Evolutionary conservation across 2,329 filamentous ascomycete species (phyloP).

Genomic region (Penicillium glabrum): DNA sequence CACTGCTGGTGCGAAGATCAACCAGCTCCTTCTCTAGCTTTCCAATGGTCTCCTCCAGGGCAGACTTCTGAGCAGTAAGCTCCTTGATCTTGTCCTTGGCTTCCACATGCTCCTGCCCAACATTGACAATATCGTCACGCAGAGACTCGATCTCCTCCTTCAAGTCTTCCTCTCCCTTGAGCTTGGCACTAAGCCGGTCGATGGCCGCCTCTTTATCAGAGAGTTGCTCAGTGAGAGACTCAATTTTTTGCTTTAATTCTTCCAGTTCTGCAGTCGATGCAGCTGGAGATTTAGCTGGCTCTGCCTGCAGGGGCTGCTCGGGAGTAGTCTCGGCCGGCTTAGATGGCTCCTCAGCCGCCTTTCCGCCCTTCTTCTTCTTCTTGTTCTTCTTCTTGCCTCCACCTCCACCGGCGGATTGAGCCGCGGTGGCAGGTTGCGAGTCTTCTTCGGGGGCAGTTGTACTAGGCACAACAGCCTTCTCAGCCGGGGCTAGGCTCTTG

Average conservation of each 20-base stretch:
- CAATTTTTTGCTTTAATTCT: conserved; percentile 39
- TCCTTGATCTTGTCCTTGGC: conserved; percentile 74
- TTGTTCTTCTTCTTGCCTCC: conserved; percentile 72
- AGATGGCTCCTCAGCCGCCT: conserved; percentile 42
- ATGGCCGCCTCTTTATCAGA: conserved; percentile 69
- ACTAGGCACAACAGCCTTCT: conserved; percentile 18
- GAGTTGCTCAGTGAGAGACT: conserved; percentile 35
- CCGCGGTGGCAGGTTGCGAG: conserved; percentile 15
- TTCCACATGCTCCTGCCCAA: conserved; percentile 81
- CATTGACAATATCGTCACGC: conserved; percentile 72
- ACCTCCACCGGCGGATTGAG: conserved; percentile 20
- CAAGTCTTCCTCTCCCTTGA: conserved; percentile 74
- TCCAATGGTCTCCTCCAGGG: conserved; percentile 63
- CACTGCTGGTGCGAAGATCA: conserved; percentile 51
- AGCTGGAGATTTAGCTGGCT: conserved; percentile 30
- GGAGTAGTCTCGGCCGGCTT: conserved; percentile 22
- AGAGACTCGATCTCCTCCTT: conserved; percentile 83
- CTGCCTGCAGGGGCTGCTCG: conserved; percentile 28
- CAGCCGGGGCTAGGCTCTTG: conserved; percentile 29
- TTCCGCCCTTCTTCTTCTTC: conserved; percentile 79
- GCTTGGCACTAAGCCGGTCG: conserved; percentile 66
- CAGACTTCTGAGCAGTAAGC: conserved; percentile 67
- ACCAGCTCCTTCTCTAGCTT: conserved; percentile 71
- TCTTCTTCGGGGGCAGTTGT: conserved; percentile 19
- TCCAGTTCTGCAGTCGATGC: conserved; percentile 17